Conservation (phyloP, 2,329 filamentous ascomycete species). For the Madurella fahalii region DNA sequence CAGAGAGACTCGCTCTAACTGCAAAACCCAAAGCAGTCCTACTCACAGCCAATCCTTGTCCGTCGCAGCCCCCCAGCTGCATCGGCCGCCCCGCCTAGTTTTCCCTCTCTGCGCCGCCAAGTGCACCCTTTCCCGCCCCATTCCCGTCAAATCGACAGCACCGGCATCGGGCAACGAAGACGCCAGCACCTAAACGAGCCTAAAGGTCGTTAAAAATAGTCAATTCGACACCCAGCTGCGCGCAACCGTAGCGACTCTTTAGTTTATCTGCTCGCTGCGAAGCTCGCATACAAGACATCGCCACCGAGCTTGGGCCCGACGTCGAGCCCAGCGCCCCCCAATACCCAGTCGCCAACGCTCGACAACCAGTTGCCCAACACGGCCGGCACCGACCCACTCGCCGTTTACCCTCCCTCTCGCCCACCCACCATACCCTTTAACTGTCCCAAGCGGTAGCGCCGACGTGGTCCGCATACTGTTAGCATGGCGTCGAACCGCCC, state of each 20-base stretch:
- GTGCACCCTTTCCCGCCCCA: constrained; percentile 18
- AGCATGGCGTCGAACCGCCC: constrained; percentile 87
- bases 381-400: constrained; percentile 28
- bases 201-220: constrained; percentile 3
- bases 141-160: constrained; percentile 10
- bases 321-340: constrained; percentile 15
- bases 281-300: not conserved
- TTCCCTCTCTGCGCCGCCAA: constrained; percentile 22
- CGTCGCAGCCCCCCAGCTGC: constrained; percentile 18
- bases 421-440: constrained; percentile 12
- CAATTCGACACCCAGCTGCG: constrained; percentile 15
- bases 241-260: not conserved
- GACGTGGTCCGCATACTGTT: constrained; percentile 17
- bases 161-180: constrained; percentile 16
- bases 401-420: constrained; percentile 22
- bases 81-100: constrained; percentile 18
- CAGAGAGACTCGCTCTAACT: constrained; percentile 13
- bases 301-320: constrained; percentile 13
- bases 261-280: not conserved
- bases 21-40: constrained; percentile 2
- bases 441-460: constrained; percentile 27
- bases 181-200: constrained; percentile 13
- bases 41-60: constrained; percentile 11
- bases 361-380: constrained; percentile 32
- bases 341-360: constrained; percentile 13